Base-by-base conservation (phyloP, 352 stramenopile genomes). In the Globisporangium cederbergense region DNA sequence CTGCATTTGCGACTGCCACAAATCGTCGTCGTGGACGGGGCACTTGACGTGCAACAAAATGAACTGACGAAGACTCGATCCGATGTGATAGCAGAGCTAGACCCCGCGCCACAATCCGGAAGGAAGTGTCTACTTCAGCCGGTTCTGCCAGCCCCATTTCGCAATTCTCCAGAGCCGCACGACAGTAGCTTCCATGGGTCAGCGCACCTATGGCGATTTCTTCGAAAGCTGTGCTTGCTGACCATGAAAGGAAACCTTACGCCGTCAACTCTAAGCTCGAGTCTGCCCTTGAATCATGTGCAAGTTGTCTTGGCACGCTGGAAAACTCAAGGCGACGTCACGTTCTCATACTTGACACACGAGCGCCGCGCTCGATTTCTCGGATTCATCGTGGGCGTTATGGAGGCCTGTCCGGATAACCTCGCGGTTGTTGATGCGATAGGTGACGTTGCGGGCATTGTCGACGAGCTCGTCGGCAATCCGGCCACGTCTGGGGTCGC, bases 141-240 rank as follows among this genome's bases (percentile, higher is more conserved):
- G 7, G 49, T 64, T 10, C 28, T 64, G 18, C 49, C 56, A 14
- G 56, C 47, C 20, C 49, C 60, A 4, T 70, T 72, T 40, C 47
- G 72, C 59, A 65, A 57, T 14, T 56, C 46, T 0, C 63, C 51
- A 0, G 66, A 79, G 22, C 11, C 43, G 18, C 62, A 69, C 34
- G 72, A 79, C 30, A 22, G 32, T 14, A 79, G 63, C 28, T 75
- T 79, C 20, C n/a, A 30, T 34, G 70, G 70, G 2, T 77, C 63
- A 25, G 59, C 60, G 7, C 70, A 73, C 22, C 45, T 73, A 34
- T 75, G 70, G 72, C 36, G 32, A 34, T 79, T 79, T 22, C 18
- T 79, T 7, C 67, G 49, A 16, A 70, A 67, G 46, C 45, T 79
- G 0, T 77, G 60, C 60, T 25, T 57, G 8, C 55, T 40, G 28